Evolutionary conservation across 768 basidiomycete species (phyloP).

Genomic region (Lactifluus subvellereus): DNA sequence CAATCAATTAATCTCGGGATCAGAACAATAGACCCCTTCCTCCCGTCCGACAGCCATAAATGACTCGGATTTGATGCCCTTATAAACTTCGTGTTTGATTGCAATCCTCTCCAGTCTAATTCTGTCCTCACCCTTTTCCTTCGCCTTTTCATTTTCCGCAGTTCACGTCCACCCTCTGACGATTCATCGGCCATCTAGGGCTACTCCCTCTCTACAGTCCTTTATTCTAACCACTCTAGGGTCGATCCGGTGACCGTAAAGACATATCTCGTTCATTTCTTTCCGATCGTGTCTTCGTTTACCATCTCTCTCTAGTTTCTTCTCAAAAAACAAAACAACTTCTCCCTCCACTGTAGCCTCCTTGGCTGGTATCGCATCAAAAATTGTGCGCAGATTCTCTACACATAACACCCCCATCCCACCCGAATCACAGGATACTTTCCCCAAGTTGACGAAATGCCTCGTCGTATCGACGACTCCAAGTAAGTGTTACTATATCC

Average conservation of each 20-base stretch:
- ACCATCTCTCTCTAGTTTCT: neutral
- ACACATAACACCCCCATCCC: slow-evolving; percentile 15
- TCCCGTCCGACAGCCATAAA: slow-evolving; percentile 17
- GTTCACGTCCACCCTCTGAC: slow-evolving; percentile 16
- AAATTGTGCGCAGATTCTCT: neutral
- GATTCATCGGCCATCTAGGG: slow-evolving; percentile 9
- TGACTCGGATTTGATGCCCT: slow-evolving; percentile 21
- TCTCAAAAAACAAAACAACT: neutral
- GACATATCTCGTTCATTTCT: slow-evolving; percentile 13
- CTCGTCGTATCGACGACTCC: slow-evolving; percentile 42
- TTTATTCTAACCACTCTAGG: slow-evolving; percentile 14
- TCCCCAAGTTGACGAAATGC: slow-evolving; percentile 36
- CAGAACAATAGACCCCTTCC: slow-evolving; percentile 9
- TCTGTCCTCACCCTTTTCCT: slow-evolving; percentile 11
- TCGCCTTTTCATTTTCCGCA: slow-evolving; percentile 9
- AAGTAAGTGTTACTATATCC: slow-evolving; percentile 27
- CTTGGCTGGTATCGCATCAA: neutral
- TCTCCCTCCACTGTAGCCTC: neutral
- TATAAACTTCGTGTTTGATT: slow-evolving; percentile 17
- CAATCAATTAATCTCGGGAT: too few species aligned
- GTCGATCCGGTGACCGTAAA: slow-evolving; percentile 18
- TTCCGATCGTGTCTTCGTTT: slow-evolving; percentile 13
- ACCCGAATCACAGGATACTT: slow-evolving; percentile 21
- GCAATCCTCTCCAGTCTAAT: slow-evolving; percentile 2
- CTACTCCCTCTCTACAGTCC: slow-evolving; percentile 12